Base-by-base conservation (phyloP, 805 yeast genomes). In the Metschnikowia amazonensis region DNA sequence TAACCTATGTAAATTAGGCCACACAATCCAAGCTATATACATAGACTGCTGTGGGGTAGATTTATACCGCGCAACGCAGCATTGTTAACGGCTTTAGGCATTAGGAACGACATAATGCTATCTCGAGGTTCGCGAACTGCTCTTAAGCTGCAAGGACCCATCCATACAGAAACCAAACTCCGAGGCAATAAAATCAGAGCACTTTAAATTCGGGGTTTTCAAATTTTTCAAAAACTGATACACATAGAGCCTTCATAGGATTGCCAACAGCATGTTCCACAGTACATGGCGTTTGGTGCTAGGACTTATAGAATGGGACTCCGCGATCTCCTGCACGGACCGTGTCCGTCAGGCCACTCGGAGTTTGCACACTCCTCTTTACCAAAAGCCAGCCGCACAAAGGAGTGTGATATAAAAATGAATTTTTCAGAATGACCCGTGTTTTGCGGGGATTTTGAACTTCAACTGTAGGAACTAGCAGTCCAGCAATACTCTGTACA, bases 61-160 rank as follows among this genome's bases (percentile, higher is more conserved):
- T 36, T n/a, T 14, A 21, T 21, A 13, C 25, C 11, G 40, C 32
- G 23, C 31, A 36, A 11, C 13, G 36, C 36, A 34, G 36, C 33
- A n/a, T 23, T 16, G n/a, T 21, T 21, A 34, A 27, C 41, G 41
- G 41, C 32, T 10, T 37, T 37, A 37, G 32, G 41, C 41, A 18
- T 37, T 28, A 37, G 18, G 41, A 18, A 21, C 41, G 14, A 14
- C 21, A 14, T 17, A 16, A 9, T 32, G 33, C 33, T n/a, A 18
- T 30, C 23, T 18, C 24, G 35, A 20, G 24, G 35, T 13, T 32
- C 35, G 35, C 35, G 33, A 30, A 30, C 11, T 6, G 2, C 5
- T 14, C 14, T 30, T 14, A 16, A 30, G 14, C 11, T 30, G 16
- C 6, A 30, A 16, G 33, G 17, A 30, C 20, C 6, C 17, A 4